phyloP scores from a whole-genome alignment of 305 asterid genomes.

The Solanum chacoense region DNA sequence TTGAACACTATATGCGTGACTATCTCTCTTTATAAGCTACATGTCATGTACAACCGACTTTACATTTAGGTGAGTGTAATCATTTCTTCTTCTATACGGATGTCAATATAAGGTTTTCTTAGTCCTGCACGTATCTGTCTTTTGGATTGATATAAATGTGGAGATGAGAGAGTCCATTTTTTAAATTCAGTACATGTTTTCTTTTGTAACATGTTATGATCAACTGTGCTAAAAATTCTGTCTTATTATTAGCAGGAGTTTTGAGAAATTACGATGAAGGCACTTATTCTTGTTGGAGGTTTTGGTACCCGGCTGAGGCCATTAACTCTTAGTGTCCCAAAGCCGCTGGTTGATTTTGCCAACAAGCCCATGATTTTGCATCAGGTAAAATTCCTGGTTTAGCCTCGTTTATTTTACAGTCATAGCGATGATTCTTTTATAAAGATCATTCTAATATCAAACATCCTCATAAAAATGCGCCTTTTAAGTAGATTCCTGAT shows the following conservation, averaged over 20 bases:
- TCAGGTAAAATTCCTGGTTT: constrained; percentile 41
- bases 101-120: constrained; percentile 32
- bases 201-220: background rate
- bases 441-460: background rate
- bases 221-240: background rate
- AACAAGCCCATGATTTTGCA: constrained; percentile 98
- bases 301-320: constrained; percentile 96
- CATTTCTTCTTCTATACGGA: constrained; percentile 27
- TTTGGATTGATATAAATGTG: constrained; percentile 29
- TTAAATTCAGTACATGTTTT: constrained; percentile 9
- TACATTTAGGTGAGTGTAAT: constrained; percentile 15
- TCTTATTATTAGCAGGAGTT: constrained; percentile 4
- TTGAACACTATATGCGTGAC: constrained; percentile 22
- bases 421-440: background rate
- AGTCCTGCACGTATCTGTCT: constrained; percentile 36
- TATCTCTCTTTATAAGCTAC: background rate
- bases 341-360: constrained; percentile 92
- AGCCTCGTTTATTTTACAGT: background rate
- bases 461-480: background rate
- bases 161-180: constrained; percentile 12
- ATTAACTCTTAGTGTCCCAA: constrained; percentile 77
- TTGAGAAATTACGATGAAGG: constrained; percentile 53
- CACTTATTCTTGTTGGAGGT: constrained; percentile 95
- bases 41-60: constrained; percentile 26
- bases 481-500: background rate